These are phyloP conservation scores for Hibiscus syriacus DNA, from an alignment of 345 rosid species.

Conservation along the genomic window DNA sequence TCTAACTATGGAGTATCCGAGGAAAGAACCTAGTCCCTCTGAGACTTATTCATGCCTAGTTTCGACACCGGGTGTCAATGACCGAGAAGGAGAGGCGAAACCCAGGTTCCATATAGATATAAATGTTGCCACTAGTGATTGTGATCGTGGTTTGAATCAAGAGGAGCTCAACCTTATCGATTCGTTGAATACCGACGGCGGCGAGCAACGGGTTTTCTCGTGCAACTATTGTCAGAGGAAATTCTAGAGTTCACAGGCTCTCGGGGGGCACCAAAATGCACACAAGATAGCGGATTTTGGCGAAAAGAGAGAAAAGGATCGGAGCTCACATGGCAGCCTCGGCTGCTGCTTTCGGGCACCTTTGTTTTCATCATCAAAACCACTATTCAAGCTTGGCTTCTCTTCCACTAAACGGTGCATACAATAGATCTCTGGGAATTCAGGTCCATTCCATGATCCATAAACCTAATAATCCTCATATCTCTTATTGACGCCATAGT, in stretches of 20 bases:
- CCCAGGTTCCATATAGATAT: conserved; percentile 27
- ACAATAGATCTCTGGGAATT: conserved; percentile 50
- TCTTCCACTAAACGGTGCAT: conserved; percentile 43
- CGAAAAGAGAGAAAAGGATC: conserved; percentile 54
- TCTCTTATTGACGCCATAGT: conserved; percentile 28
- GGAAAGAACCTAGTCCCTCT: conserved; percentile 20
- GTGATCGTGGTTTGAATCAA: conserved; percentile 28
- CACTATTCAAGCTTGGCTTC: conserved; percentile 41
- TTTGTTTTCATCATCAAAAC: conserved; percentile 24
- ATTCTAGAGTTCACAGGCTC: conserved; percentile 85
- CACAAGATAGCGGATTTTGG: conserved; percentile 78
- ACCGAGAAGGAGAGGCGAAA: conserved; percentile 13
- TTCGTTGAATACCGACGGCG: conserved; percentile 19
- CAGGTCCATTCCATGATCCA: conserved; percentile 60
- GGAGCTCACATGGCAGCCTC: conserved; percentile 15
- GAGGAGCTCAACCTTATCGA: conserved; percentile 70
- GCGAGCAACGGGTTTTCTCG: conserved; percentile 54
- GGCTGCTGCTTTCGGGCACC: conserved; percentile 36
- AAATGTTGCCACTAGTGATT: conserved; percentile 23
- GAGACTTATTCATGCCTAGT: conserved; percentile 23
- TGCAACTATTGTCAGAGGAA: conserved; percentile 87
- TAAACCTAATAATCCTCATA: conserved; percentile 18
- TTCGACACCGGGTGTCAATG: conserved; percentile 11
- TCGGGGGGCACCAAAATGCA: conserved; percentile 90
- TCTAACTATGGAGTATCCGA: conserved; percentile 33